A percentile compares a stretch with the other conserved stretches of the same genome.
These are phyloP conservation scores for Gnaphalium uliginosum DNA, from an alignment of 129 eudicot species.

Conservation along the genomic window DNA sequence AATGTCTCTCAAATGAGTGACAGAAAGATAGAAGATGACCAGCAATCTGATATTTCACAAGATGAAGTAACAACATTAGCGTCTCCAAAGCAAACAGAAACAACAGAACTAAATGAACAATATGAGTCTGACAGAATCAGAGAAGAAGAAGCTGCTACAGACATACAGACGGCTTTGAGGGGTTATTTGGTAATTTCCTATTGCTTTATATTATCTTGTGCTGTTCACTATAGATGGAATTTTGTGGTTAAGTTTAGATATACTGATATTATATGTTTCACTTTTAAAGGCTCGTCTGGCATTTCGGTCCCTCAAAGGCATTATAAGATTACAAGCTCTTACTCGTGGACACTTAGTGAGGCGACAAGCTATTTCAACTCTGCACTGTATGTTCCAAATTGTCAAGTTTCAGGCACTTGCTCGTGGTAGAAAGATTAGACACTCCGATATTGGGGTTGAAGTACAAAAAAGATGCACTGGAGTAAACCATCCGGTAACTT, in stretches of 20 bases:
- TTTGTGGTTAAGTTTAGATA: background rate
- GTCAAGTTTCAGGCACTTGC: conserved; percentile 55
- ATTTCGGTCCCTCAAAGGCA: conserved; percentile 48
- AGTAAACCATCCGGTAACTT: conserved; percentile 21
- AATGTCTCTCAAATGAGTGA: conserved; percentile 24
- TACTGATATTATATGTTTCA: background rate
- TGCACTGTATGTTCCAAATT: conserved; percentile 46
- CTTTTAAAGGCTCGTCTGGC: conserved; percentile 53
- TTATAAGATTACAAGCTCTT: conserved; percentile 54
- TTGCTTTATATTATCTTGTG: background rate
- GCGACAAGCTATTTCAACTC: conserved; percentile 65
- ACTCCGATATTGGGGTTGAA: conserved; percentile 38
- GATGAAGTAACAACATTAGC: conserved; percentile 17
- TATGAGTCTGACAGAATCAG: conserved; percentile 34
- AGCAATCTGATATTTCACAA: conserved; percentile 15
- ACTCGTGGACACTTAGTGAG: conserved; percentile 66
- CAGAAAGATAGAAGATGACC: conserved; percentile 20
- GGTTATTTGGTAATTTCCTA: conserved; percentile 47
- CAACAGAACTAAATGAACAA: conserved; percentile 14
- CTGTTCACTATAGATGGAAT: background rate
- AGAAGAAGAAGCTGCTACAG: conserved; percentile 52
- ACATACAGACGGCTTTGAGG: conserved; percentile 54
- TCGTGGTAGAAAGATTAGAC: conserved; percentile 55
- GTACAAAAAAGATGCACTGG: conserved; percentile 21
- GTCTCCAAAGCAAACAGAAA: conserved; percentile 14